Evolutionary conservation across 1,284 basidiomycete species (phyloP), one percentile per base, ranked within the genome.

Genomic region (Tilletia indica): DNA sequence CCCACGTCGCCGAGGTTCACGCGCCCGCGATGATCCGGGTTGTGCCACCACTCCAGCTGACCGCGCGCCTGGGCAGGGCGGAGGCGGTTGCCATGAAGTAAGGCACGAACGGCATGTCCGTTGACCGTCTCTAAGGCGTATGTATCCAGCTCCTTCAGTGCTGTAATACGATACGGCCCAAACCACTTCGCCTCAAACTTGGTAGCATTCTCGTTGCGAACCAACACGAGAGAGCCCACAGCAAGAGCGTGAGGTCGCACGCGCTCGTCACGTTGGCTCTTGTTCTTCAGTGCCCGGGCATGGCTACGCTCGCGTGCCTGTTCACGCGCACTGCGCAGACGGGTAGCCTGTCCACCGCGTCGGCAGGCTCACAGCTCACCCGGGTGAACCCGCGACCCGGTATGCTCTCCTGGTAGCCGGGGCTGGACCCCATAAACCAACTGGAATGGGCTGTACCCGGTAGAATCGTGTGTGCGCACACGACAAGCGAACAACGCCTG

Each of bases 381-480:
- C 6, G 19, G 12, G 4, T 31, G 25, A 6, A 61, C 25, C 4
- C n/a, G 3, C 3, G 58, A 34, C 6, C 31, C 31, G 21, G 14
- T 31, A 3, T 12, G 3, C 14, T 61, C 58, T 8, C 58, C 58
- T 34, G 63, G 42, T 49, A 48, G 31, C 12, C 64, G 69, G 34
- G 69, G 69, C n/a, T 70, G 3, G 25, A 67, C 61, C 11, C 69
- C 69, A 21, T 70, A 49, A 19, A 45, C 42, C 38, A 67, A 36
- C 48, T 42, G 67, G 47, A 70, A 70, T 4, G 69, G 69, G 45
- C 63, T 67, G 5, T 5, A 8, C 3, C 14, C 38, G 6, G 69
- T 47, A 2, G 63, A 67, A 4, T 61, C n/a, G 42, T 66, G 69
- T 31, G 69, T 66, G 9, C 63, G 51, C 2, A 67, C 49, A 16